Percentiles rank a stretch among this genome's conserved stretches.
Evolutionary conservation across 164 flowering plant species (phyloP).

Genomic region (Kingdonia uniflora): DNA sequence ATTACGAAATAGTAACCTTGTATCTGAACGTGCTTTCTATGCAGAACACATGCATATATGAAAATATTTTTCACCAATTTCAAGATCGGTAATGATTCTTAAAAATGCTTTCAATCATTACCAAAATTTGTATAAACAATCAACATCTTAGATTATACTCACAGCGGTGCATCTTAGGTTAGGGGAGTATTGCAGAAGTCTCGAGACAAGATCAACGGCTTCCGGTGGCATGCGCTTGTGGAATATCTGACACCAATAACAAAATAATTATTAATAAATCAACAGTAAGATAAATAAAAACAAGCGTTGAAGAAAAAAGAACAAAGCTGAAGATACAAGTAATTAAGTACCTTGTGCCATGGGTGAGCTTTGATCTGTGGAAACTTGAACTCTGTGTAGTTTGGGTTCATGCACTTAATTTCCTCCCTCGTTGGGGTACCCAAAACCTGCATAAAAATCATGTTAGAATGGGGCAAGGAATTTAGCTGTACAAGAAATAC

Average conservation of each 20-base stretch:
- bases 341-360: slow-evolving; percentile 68
- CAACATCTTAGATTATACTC: slow-evolving; percentile 15
- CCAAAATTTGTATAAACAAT: too few species aligned
- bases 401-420: slow-evolving; percentile 93
- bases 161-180: slow-evolving; percentile 63
- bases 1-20: too few species aligned
- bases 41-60: too few species aligned
- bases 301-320: neutral
- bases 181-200: slow-evolving; percentile 69
- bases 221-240: slow-evolving; percentile 76
- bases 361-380: slow-evolving; percentile 89
- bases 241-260: slow-evolving; percentile 36
- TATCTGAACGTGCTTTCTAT: too few species aligned
- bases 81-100: too few species aligned
- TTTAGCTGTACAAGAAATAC: neutral
- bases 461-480: neutral
- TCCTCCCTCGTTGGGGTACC: slow-evolving; percentile 94
- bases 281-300: neutral
- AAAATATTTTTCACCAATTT: too few species aligned
- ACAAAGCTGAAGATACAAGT: neutral
- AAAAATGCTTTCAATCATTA: too few species aligned
- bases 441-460: slow-evolving; percentile 40
- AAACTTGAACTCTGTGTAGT: slow-evolving; percentile 75
- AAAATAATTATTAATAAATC: neutral
- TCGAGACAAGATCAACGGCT: slow-evolving; percentile 68